These are phyloP conservation scores for Geranium incanum DNA, from an alignment of 441 rosid genomes.

Conservation along the genomic window DNA sequence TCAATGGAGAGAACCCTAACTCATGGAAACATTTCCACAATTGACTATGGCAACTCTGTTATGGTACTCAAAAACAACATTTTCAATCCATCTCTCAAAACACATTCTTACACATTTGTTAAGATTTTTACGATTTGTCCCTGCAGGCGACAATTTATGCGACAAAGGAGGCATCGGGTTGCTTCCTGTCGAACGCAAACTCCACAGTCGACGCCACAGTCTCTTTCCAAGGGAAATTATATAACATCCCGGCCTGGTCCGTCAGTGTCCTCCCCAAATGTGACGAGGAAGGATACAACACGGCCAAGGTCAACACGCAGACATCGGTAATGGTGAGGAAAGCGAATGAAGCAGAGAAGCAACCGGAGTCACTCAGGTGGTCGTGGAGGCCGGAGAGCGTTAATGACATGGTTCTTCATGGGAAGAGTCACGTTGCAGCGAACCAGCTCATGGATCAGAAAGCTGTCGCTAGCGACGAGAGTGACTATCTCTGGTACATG, in stretches of 20 bases:
- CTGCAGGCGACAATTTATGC: neutral
- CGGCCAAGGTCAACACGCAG: constrained; percentile 1
- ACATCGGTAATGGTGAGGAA: constrained; percentile 2
- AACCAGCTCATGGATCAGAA: constrained; percentile 28
- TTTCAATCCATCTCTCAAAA: neutral
- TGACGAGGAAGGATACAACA: neutral
- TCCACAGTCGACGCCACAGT: neutral
- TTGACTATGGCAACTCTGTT: neutral
- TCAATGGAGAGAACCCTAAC: constrained; percentile 18
- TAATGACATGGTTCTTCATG: neutral
- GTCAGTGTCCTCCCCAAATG: constrained; percentile 1
- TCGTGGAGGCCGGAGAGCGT: constrained; percentile 3
- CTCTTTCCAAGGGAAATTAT: neutral
- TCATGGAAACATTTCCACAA: neutral
- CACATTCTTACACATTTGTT: no score
- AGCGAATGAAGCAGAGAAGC: neutral
- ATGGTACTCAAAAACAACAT: constrained; percentile 13
- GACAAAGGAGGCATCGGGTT: neutral
- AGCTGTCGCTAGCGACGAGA: constrained; percentile 19
- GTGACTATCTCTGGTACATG: constrained; percentile 33
- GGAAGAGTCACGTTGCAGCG: constrained; percentile 4
- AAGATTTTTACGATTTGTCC: neutral
- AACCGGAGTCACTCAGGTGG: neutral
- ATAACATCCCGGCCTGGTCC: neutral
- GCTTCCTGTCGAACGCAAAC: constrained; percentile 2